Percentiles rank a stretch among this genome's conserved stretches.
Conservation (phyloP, 306 rosid genomes). For the Amphicarpaea edgeworthii region DNA sequence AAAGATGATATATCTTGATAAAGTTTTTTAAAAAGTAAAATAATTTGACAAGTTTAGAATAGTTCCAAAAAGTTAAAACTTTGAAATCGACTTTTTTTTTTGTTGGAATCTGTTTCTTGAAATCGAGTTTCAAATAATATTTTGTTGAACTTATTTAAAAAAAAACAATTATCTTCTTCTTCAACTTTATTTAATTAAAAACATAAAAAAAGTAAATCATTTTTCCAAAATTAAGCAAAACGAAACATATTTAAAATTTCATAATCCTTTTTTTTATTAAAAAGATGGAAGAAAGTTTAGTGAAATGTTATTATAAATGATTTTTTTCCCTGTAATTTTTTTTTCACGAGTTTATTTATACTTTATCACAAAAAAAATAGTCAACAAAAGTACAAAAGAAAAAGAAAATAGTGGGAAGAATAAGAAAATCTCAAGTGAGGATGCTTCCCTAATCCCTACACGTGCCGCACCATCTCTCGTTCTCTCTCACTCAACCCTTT, state of each 20-base stretch:
- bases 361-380: background rate
- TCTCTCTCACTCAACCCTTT: slow-evolving; percentile 41
- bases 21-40: background rate
- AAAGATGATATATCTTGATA: background rate
- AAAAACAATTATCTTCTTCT: background rate
- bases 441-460: slow-evolving; percentile 51
- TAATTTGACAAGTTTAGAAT: background rate
- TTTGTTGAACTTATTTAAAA: background rate
- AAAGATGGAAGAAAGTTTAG: background rate
- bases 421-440: background rate
- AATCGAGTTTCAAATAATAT: background rate
- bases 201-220: background rate
- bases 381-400: background rate
- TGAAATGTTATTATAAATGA: background rate
- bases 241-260: background rate
- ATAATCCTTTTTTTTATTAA: no score
- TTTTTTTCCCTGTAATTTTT: no score
- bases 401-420: background rate
- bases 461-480: slow-evolving; percentile 49
- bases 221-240: background rate
- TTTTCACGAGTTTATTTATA: no score
- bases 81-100: no score
- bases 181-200: background rate
- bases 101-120: no score
- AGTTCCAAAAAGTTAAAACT: background rate